Percentiles rank a stretch among this genome's conserved stretches.
Evolutionary conservation across 805 yeast genomes (phyloP).

Genomic region (Ogataea pini): DNA sequence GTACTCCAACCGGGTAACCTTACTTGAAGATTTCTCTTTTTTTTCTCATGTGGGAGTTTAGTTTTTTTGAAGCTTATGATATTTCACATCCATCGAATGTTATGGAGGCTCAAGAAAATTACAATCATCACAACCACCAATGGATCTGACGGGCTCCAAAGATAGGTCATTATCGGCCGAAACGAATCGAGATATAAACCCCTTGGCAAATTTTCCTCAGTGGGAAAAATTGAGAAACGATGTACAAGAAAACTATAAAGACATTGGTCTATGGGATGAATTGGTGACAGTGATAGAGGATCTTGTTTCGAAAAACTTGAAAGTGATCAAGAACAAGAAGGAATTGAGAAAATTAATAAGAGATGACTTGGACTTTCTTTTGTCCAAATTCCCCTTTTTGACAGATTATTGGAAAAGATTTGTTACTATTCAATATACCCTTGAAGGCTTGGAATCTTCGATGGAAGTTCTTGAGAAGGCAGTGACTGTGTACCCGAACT

Average conservation of each 20-base stretch:
- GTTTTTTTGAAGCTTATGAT: too few species aligned
- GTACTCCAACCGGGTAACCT: conserved; percentile 1
- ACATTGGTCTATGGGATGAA: conserved; percentile 29
- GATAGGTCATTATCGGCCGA: background rate
- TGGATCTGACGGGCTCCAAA: conserved; percentile 4
- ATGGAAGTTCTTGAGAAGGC: conserved; percentile 45
- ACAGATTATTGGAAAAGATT: conserved; percentile 66
- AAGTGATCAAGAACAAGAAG: conserved; percentile 14
- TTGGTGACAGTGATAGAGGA: conserved; percentile 28
- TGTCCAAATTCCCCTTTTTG: conserved; percentile 58
- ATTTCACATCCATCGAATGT: too few species aligned
- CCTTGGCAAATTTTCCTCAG: conserved; percentile 29
- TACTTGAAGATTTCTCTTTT: background rate
- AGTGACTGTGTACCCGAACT: conserved; percentile 52
- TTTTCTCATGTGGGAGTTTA: too few species aligned
- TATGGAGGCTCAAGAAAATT: too few species aligned
- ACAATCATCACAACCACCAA: too few species aligned
- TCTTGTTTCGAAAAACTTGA: conserved; percentile 24
- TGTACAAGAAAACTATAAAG: conserved; percentile 26
- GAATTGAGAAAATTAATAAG: conserved; percentile 22
- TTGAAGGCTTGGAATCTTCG: conserved; percentile 55
- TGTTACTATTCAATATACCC: conserved; percentile 53
- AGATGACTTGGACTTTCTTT: conserved; percentile 41
- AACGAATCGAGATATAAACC: background rate
- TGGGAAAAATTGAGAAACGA: conserved; percentile 28